These are phyloP conservation scores for Ophidiomyces ophidiicola DNA, from an alignment of 2,329 filamentous ascomycete species.

Conservation along the genomic window DNA sequence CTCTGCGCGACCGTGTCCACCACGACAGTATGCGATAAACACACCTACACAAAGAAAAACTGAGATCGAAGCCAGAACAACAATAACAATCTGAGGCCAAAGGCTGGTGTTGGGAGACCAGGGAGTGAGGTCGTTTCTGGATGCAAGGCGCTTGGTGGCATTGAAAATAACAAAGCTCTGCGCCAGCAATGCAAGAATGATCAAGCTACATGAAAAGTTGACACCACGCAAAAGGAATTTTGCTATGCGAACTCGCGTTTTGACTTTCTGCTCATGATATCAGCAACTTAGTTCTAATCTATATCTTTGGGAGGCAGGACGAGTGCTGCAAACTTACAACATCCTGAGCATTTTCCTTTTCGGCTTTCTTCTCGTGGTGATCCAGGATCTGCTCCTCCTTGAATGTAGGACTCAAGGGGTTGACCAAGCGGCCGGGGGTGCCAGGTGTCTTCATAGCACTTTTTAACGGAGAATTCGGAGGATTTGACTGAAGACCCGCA, in stretches of 20 bases:
- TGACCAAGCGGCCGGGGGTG: constrained; percentile 61
- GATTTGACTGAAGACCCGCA: constrained; percentile 45
- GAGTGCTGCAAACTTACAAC: constrained; percentile 49
- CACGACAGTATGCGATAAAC: constrained; percentile 74
- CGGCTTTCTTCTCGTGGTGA: constrained; percentile 67
- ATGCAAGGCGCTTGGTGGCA: constrained; percentile 60
- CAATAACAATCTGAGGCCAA: constrained; percentile 82
- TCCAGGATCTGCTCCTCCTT: constrained; percentile 76
- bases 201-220: constrained; percentile 93
- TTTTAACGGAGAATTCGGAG: constrained; percentile 70
- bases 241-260: constrained; percentile 77
- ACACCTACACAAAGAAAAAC: constrained; percentile 66
- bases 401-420: constrained; percentile 84
- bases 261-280: constrained; percentile 59
- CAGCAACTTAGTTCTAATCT: neutral
- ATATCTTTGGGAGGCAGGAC: neutral
- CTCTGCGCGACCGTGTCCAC: constrained; percentile 77
- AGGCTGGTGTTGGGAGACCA: constrained; percentile 70
- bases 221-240: constrained; percentile 92
- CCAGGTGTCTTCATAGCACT: constrained; percentile 82
- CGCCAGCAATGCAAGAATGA: constrained; percentile 80
- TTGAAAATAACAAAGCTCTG: constrained; percentile 90
- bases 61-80: constrained; percentile 68
- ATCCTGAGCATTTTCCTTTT: constrained; percentile 77
- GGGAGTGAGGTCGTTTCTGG: constrained; percentile 66